Percentiles rank a stretch among this genome's conserved stretches.
Evolutionary conservation across 2,329 filamentous ascomycete species (phyloP).

Genomic region (Botrytis fragariae): DNA sequence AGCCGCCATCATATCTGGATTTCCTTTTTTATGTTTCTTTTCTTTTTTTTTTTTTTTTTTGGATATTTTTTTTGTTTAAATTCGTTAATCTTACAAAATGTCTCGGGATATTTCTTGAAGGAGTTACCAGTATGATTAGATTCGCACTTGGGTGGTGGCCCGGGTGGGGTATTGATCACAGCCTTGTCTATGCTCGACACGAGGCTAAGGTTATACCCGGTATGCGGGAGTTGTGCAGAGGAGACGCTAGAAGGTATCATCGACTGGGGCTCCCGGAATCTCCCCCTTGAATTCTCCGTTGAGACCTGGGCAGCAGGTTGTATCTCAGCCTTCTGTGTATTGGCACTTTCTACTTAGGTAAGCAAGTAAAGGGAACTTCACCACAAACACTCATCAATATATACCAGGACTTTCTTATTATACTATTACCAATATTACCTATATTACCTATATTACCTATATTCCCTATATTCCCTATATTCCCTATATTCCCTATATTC

Average conservation of each 20-base stretch:
- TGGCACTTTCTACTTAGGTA: background rate
- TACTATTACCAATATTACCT: too few species aligned
- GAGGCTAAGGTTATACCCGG: slow-evolving; percentile 1
- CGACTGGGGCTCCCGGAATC: background rate
- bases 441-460: too few species aligned
- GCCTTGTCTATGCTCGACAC: slow-evolving; percentile 1
- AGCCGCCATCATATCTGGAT: slow-evolving; percentile 20
- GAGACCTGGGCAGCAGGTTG: too few species aligned
- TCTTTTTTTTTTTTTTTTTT: too few species aligned
- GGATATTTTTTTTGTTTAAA: background rate
- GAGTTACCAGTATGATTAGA: background rate
- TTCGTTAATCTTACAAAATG: background rate
- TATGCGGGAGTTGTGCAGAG: background rate
- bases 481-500: too few species aligned
- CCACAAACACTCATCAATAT: background rate
- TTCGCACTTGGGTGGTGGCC: background rate
- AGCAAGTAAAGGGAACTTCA: background rate
- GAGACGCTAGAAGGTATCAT: background rate
- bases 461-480: too few species aligned
- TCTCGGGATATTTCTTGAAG: background rate
- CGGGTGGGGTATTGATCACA: background rate
- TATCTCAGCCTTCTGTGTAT: background rate
- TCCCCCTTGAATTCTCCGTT: background rate
- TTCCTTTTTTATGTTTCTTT: background rate
- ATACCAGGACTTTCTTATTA: background rate